Evolutionary conservation across 768 basidiomycete species (phyloP).

Genomic region (Candolleomyces aberdarensis): DNA sequence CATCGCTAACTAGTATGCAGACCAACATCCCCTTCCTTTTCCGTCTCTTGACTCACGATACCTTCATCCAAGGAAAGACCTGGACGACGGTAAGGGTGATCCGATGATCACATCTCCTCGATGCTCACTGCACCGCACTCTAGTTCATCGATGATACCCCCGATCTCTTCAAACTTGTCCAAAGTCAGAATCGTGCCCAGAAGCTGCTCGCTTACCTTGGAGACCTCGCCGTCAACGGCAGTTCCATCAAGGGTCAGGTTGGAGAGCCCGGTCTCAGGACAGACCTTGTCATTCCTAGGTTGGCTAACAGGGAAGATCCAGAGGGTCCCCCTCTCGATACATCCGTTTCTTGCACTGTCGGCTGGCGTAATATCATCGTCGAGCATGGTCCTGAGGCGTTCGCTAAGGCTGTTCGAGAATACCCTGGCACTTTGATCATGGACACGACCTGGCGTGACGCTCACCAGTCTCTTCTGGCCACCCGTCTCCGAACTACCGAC

Average conservation of each 20-base stretch:
- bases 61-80: conserved; percentile 94
- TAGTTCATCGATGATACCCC: conserved; percentile 99
- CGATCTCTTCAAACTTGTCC: conserved; percentile 98
- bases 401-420: conserved; percentile 95
- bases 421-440: conserved; percentile 94
- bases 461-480: conserved; percentile 96
- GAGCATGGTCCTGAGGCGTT: conserved; percentile 98
- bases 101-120: neutral
- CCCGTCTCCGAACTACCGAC: conserved; percentile 91
- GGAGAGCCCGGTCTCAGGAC: conserved; percentile 92
- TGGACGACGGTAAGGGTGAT: conserved; percentile 75
- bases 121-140: neutral
- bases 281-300: conserved; percentile 79
- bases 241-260: conserved; percentile 92
- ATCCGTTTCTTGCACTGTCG: conserved; percentile 75
- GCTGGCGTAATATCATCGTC: conserved; percentile 99
- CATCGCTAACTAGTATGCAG: conserved; percentile 34
- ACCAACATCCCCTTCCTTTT: conserved; percentile 99
- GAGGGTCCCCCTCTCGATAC: conserved; percentile 75
- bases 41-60: conserved; percentile 93
- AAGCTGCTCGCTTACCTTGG: conserved; percentile 96
- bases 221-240: conserved; percentile 97
- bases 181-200: conserved; percentile 97
- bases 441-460: conserved; percentile 99
- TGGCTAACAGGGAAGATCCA: conserved; percentile 77